Base-by-base conservation (phyloP, 208 protist species). In the Trichomonas gallinae region DNA sequence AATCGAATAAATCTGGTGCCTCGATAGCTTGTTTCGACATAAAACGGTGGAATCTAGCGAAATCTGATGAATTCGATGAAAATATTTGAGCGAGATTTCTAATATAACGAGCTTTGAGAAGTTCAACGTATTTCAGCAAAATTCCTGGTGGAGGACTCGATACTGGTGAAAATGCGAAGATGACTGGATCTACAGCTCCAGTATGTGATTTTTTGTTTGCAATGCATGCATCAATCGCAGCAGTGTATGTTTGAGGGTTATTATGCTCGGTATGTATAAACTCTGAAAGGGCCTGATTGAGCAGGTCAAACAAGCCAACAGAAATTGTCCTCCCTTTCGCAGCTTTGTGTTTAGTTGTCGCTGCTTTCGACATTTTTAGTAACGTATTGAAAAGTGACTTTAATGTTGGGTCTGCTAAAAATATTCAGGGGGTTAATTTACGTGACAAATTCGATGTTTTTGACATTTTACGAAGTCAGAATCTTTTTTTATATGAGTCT, bases 181-280 rank as follows among this genome's bases (percentile, higher is more conserved):
- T 51, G 0, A 93, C 44, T 38, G 87, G 87, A 93, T 93, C 87
- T 0, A 93, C 45, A 40, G 87, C 87, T 17, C 23, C 4, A 36
- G 87, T 38, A 51, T 93, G 42, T 34, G 87, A 26, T 51, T 93
- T 93, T 36, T 93, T 93, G 38, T 93, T 93, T 38, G 87, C 87
- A 51, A 93, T 93, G 17, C 17, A 93, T 58, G 42, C 40, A 51
- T 93, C 87, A 51, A 93, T 44, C 10, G 44, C 13, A 0, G 42
- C 44, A 38, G 44, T 44, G 31, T 48, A 93, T 17, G 23, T 38
- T 51, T 23, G 26, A 38, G 15, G 44, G 15, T 89, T 42, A 38
- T 58, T 48, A 38, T 93, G 40, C 46, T 93, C 87, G 21, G 87
- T 51, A 51, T 93, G 87, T 6, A 51, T 44, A 38, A 93, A 93